Evolutionary conservation across 2,329 filamentous ascomycete genomes (phyloP).

Genomic region (Amesomyces nigricolor): DNA sequence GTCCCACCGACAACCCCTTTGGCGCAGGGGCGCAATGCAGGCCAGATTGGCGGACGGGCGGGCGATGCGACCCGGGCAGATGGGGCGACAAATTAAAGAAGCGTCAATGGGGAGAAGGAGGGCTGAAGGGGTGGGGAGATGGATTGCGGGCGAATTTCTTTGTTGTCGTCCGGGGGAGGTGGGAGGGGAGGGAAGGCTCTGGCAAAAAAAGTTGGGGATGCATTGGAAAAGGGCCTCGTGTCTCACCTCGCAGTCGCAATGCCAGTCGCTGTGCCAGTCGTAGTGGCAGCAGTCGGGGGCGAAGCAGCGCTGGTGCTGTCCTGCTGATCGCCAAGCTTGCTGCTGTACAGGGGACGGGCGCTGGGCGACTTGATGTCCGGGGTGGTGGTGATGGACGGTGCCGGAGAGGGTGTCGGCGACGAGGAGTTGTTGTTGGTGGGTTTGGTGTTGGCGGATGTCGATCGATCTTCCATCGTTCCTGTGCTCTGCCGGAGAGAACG

Average conservation of each 20-base stretch:
- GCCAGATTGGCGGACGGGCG: background rate
- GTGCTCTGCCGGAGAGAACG: conserved; percentile 17
- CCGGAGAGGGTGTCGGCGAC: conserved; percentile 21
- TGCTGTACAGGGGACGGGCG: conserved; percentile 30
- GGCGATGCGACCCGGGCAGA: conserved; percentile 2
- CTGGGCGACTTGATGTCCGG: conserved; percentile 25
- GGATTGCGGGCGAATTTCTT: conserved; percentile 8
- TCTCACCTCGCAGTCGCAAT: conserved; percentile 32
- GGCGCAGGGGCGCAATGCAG: conserved; percentile 1
- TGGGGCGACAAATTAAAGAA: background rate
- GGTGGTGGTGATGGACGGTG: conserved; percentile 16
- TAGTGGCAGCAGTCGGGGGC: conserved; percentile 24
- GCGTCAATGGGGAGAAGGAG: conserved; percentile 3
- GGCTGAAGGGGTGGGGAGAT: conserved; percentile 6
- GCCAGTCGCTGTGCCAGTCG: too few species aligned
- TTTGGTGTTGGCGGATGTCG: conserved; percentile 22
- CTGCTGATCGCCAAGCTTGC: conserved; percentile 30
- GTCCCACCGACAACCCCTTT: background rate
- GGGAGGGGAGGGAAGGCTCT: conserved; percentile 8
- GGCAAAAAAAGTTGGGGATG: conserved; percentile 22
- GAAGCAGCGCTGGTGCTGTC: conserved; percentile 22
- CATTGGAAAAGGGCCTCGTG: conserved; percentile 26
- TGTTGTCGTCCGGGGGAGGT: conserved; percentile 18
- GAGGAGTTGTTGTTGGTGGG: too few species aligned
- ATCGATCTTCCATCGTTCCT: conserved; percentile 29